Evolutionary conservation across 163 green algal genomes (phyloP).

Genomic region (Prototheca wickerhamii): DNA sequence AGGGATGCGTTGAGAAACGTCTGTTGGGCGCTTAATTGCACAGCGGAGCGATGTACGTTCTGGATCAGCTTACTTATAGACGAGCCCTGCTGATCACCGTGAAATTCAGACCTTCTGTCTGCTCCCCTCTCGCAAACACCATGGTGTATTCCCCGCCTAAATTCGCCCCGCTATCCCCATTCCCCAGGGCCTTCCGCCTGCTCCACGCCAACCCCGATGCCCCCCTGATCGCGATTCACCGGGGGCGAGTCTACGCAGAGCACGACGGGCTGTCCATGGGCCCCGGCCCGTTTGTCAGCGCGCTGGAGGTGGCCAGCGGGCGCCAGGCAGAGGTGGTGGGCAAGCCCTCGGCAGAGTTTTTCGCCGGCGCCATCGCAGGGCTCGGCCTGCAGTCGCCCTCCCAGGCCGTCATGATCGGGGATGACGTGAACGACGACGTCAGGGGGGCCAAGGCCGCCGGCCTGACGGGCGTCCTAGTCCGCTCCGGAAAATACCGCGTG

Average conservation of each 20-base stretch:
- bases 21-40: no score
- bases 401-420: slow-evolving; percentile 39
- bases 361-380: slow-evolving; percentile 18
- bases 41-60: no score
- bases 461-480: slow-evolving; percentile 33
- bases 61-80: neutral
- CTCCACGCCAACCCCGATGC: neutral
- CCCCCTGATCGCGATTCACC: slow-evolving; percentile 17
- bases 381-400: slow-evolving; percentile 19
- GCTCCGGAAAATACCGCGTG: slow-evolving; percentile 36
- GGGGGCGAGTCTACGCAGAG: slow-evolving; percentile 26
- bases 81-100: neutral
- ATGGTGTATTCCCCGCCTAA: no score
- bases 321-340: slow-evolving; percentile 27
- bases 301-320: slow-evolving; percentile 35
- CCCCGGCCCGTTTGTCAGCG: slow-evolving; percentile 36
- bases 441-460: slow-evolving; percentile 28
- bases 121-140: no score
- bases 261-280: slow-evolving; percentile 34
- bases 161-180: no score
- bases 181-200: neutral
- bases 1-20: neutral
- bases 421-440: slow-evolving; percentile 40
- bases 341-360: slow-evolving; percentile 37
- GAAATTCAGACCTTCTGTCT: neutral